phyloP scores from a whole-genome alignment of 148 eudicot species.

The Suaeda aralocaspica region DNA sequence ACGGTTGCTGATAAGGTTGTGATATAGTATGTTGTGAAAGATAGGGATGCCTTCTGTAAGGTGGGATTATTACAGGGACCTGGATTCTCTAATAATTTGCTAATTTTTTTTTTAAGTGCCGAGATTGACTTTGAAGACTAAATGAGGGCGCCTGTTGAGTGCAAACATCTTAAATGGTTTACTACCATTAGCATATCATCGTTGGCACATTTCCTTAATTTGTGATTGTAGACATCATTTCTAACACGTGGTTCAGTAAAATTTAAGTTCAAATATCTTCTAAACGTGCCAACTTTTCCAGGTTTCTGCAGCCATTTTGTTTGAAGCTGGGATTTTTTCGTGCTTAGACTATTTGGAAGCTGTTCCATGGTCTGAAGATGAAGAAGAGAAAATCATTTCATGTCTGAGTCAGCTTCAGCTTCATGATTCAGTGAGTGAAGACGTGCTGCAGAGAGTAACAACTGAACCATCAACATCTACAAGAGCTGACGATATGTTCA shows the following conservation, averaged over 20 bases:
- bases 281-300: slow-evolving; percentile 20
- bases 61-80: not conserved
- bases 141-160: not conserved
- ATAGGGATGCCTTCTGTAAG: not conserved
- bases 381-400: slow-evolving; percentile 66
- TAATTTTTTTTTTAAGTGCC: not conserved
- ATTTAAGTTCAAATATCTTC: not conserved
- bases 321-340: slow-evolving; percentile 66
- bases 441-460: slow-evolving; percentile 72
- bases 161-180: not conserved
- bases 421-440: slow-evolving; percentile 32
- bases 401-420: slow-evolving; percentile 71
- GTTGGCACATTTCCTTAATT: not conserved
- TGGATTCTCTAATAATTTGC: not conserved
- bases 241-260: not conserved
- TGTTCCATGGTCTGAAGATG: slow-evolving; percentile 86
- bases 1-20: not conserved
- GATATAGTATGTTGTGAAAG: not conserved
- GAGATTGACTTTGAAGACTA: not conserved
- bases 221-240: slow-evolving; percentile 1
- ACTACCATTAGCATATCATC: too few species aligned
- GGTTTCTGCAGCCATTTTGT: slow-evolving; percentile 77
- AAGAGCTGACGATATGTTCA: slow-evolving; percentile 56
- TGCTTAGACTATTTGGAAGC: slow-evolving; percentile 86
- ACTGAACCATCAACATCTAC: slow-evolving; percentile 59